Evolutionary conservation across 2,329 filamentous ascomycete genomes (phyloP), one percentile per base, ranked within the genome.

Genomic region (Xylaria polymorpha): DNA sequence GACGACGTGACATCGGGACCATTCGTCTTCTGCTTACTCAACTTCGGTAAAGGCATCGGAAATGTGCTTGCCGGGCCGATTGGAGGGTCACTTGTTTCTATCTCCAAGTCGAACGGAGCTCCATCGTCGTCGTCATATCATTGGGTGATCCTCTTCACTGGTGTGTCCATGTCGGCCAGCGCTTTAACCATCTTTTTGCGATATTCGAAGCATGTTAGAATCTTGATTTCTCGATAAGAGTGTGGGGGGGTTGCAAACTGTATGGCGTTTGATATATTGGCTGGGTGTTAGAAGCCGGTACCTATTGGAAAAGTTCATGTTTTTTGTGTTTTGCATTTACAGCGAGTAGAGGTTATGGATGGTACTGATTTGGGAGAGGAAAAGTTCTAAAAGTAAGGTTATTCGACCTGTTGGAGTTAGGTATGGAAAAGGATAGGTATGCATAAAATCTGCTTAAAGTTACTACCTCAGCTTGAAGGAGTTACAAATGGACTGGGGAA

Each of bases 51-150:
- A 37, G 72, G 72, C 15, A 67, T 73, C 12, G 67, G 71, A 18
- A 72, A 70, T 41, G 69, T 73, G 14, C 67, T 71, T 35, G 68
- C 68, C 20, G 69, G 72, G 2, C 71, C 71, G 4, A 67, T 73
- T 32, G 67, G 70, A 12, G 72, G 67, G 0, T 53, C 64, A 41
- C 66, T 73, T 1, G 58, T 74, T 51, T 71, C 70, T 20, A 44
- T 55, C n/a, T 65, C 67, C 20, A 64, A 56, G 51, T 67, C 66
- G 6, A 51, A 46, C 5, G 71, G 35, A 22, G 32, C 20, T 15
- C 32, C 46, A 48, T 67, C 67, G 9, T 61, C 61, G 4, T 65
- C 32, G 29, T 62, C 66, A 1, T 74, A 73, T 61, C 53, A 41
- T 12, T 69, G 67, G 69, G 35, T 71, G 6, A 66, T 73, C 41